Base-by-base conservation (phyloP, 2,329 filamentous ascomycete species). In the Cadophora luteo-olivacea region DNA sequence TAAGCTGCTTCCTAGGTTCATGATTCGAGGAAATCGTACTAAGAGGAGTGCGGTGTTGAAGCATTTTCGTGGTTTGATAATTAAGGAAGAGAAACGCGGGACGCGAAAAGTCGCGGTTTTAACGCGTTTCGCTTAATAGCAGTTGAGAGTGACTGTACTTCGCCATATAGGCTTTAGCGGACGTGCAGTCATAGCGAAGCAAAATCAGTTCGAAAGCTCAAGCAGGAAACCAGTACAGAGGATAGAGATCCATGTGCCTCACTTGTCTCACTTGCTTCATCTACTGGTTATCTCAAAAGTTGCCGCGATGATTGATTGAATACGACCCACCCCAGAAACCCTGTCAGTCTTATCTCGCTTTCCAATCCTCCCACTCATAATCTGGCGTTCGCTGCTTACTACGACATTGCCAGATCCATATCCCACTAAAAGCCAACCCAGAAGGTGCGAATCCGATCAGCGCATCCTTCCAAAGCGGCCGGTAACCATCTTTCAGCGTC, bases 351-450 rank as follows among this genome's bases (percentile, higher is more conserved):
- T 63, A 63, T 57, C 63, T 66, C 51, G 65, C 24, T 48, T 69
- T 66, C 63, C 67, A 64, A 22, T 66, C 63, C 58, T 49, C 45
- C 67, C 63, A 69, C 5, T 66, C 67, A 66, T 66, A 69, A 29
- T 64, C 67, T 52, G 4, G 33, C n/a, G 63, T 25, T 9, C 36
- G 36, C 36, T 38, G 36, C 36, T 38, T 38, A 38, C 36, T 38
- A 38, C 14, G 36, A 38, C 36, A 38, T 38, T 38, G 36, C 36
- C 36, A 38, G 9, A 38, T 14, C 36, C 36, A 38, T 52, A 69
- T 55, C 38, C 38, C 29, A 69, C 60, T 52, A 41, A 69, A 19
- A 64, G 52, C 29, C 32, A 41, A 48, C 51, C 51, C 60, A 54
- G 58, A 36, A 67, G 45, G 58, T 60, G 36, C 51, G 24, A 58